Evolutionary conservation across 495 filamentous ascomycete genomes (phyloP), one percentile per base, ranked within the genome.

Genomic region (Mytilinidion resinicola): DNA sequence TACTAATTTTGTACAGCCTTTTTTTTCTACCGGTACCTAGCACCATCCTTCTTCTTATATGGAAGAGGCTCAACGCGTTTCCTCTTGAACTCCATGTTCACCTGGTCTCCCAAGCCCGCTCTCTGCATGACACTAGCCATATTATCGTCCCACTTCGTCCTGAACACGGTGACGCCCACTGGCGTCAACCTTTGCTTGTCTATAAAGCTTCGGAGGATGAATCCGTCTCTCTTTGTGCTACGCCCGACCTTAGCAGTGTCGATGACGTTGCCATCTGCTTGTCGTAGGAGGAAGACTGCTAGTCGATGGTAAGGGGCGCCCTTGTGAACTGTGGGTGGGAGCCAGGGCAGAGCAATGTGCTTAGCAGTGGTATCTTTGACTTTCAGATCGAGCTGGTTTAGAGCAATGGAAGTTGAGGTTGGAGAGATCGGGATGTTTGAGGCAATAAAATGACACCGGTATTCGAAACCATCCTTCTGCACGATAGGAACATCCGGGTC

Each of bases 231-330:
- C 51, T 73, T 68, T 12, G 67, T 68, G 62, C 73, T 74, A 56
- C 77, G 74, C 62, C 81, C 80, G n/a, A 91, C 67, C 14, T 76
- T 70, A 8, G 69, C 76, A 36, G 81, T 72, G 65, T 95, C 84
- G 42, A 96, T 62, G 0, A 71, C 72, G 56, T 77, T 62, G 21
- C 79, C 81, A 21, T 81, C 72, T 41, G 80, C 76, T 74, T 99
- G 93, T 73, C 91, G 79, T 35, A 97, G 76, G 48, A 97, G 76
- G 71, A 96, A 88, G 50, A 97, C 68, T 33, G 82, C 80, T 37
- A 95, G 78, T 51, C 93, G 87, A 74, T 96, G 95, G 71, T 96
- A 97, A 1, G 90, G 90, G 14, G 83, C 79, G 48, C 93, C 93
- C 76, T 90, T 95, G 68, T 96, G 89, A 2, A 90, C 87, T 59